A percentile compares a stretch with the other conserved stretches of the same genome.
phyloP scores from a whole-genome alignment of 306 rosid genomes.

The Cicer bijugum region DNA sequence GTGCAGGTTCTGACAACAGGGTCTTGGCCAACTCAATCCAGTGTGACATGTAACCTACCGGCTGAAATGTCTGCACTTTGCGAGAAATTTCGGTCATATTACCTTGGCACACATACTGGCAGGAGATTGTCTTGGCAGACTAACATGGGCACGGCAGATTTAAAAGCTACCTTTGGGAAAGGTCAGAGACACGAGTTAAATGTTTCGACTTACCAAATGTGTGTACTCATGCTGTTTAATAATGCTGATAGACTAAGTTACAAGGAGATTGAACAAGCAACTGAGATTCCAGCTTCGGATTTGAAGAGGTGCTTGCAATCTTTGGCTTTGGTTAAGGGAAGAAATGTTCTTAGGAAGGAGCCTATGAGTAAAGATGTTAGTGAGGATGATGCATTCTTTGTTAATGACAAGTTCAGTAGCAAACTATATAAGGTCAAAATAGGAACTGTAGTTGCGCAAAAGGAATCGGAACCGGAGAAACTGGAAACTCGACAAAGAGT shows the following conservation, averaged over 20 bases:
- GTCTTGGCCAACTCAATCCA: conserved; percentile 86
- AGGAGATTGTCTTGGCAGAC: conserved; percentile 89
- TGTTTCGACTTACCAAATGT: conserved; percentile 89
- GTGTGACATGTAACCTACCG: conserved; percentile 76
- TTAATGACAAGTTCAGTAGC: conserved; percentile 75
- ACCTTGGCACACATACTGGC: conserved; percentile 80
- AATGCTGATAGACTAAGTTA: conserved; percentile 68
- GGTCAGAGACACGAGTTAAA: conserved; percentile 84
- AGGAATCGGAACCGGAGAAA: conserved; percentile 84
- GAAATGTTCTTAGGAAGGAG: conserved; percentile 80
- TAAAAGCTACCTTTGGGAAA: conserved; percentile 79
- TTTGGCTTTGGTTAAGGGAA: conserved; percentile 83
- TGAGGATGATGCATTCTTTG: conserved; percentile 70
- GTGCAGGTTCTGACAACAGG: conserved; percentile 84
- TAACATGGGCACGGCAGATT: conserved; percentile 83
- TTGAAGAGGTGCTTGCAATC: conserved; percentile 88
- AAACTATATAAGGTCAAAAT: conserved; percentile 81
- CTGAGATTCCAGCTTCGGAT: conserved; percentile 72
- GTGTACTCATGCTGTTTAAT: conserved; percentile 83
- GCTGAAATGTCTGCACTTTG: conserved; percentile 73
- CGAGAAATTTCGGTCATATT: conserved; percentile 73
- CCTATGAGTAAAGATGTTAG: conserved; percentile 85
- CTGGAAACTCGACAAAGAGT: conserved; percentile 84
- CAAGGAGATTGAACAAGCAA: conserved; percentile 83
- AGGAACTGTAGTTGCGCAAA: conserved; percentile 84